Percentiles rank a stretch among this genome's conserved stretches.
phyloP scores from a whole-genome alignment of 2,329 filamentous ascomycete genomes.

The Alternaria sp. region DNA sequence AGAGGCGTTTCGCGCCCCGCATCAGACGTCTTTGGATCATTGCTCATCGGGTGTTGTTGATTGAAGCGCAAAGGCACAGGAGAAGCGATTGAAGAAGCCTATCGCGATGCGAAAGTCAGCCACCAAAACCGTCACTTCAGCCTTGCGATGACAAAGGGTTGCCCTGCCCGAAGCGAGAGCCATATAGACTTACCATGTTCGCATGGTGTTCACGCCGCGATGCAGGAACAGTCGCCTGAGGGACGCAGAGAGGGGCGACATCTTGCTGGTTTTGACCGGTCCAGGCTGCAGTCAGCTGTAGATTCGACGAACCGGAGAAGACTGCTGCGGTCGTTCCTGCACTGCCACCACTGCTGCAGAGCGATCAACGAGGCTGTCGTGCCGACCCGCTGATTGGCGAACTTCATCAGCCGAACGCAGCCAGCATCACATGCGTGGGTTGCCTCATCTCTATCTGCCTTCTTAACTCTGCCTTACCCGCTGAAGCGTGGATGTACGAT shows the following conservation, averaged over 20 bases:
- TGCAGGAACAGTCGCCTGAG: constrained; percentile 24
- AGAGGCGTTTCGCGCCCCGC: constrained; percentile 34
- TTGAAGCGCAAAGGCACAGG: constrained; percentile 23
- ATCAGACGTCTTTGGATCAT: constrained; percentile 22
- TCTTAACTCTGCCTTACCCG: background rate
- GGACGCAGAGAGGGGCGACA: constrained; percentile 12
- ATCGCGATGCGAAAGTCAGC: constrained; percentile 8
- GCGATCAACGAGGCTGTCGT: constrained; percentile 13
- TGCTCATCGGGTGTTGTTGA: constrained; percentile 6
- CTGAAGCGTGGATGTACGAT: background rate
- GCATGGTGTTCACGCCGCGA: constrained; percentile 5
- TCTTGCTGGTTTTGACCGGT: constrained; percentile 22
- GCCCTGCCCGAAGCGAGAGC: background rate
- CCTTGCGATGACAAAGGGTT: constrained; percentile 5
- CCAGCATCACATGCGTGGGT: background rate
- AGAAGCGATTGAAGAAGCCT: constrained; percentile 34
- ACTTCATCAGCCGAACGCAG: constrained; percentile 1
- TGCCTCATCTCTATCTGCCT: background rate
- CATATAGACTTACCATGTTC: constrained; percentile 27
- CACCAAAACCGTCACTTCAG: constrained; percentile 4
- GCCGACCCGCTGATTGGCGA: constrained; percentile 7
- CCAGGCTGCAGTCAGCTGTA: constrained; percentile 27
- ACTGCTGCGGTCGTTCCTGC: constrained; percentile 13
- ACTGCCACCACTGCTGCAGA: constrained; percentile 19
- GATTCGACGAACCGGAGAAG: background rate